Evolutionary conservation across 371 early-diverging fungal species (phyloP).

Genomic region (Synchytrium microbalum): DNA sequence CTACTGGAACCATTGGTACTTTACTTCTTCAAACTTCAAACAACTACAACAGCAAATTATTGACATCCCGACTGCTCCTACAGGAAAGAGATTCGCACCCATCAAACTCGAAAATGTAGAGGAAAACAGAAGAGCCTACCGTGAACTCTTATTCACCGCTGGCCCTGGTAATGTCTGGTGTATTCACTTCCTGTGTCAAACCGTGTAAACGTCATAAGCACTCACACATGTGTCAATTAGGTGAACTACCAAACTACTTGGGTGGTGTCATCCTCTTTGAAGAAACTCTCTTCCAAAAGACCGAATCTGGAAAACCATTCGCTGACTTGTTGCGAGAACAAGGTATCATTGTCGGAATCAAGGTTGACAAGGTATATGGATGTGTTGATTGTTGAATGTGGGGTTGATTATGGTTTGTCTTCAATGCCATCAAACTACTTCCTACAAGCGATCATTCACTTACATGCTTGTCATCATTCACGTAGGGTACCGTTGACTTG

Average conservation of each 20-base stretch:
- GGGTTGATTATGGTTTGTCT: not conserved
- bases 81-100: conserved; percentile 45
- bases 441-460: not conserved
- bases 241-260: conserved; percentile 41
- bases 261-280: conserved; percentile 62
- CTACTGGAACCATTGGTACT: conserved; percentile 48
- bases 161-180: conserved; percentile 20
- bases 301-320: conserved; percentile 41
- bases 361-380: conserved; percentile 56
- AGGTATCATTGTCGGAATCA: conserved; percentile 54
- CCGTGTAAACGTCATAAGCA: not conserved
- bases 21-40: not conserved
- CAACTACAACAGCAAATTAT: not conserved
- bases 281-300: conserved; percentile 53
- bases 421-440: conserved; percentile 3
- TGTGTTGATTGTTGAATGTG: conserved; percentile 12
- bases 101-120: conserved; percentile 51
- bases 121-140: conserved; percentile 55
- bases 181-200: conserved; percentile 5
- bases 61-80: not conserved
- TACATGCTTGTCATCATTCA: not conserved
- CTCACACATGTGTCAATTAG: not conserved
- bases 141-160: conserved; percentile 58
- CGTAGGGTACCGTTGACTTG: conserved; percentile 33
- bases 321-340: conserved; percentile 36